Base-by-base conservation (phyloP, 2,329 filamentous ascomycete genomes). In the Botrytis sinoallii region DNA sequence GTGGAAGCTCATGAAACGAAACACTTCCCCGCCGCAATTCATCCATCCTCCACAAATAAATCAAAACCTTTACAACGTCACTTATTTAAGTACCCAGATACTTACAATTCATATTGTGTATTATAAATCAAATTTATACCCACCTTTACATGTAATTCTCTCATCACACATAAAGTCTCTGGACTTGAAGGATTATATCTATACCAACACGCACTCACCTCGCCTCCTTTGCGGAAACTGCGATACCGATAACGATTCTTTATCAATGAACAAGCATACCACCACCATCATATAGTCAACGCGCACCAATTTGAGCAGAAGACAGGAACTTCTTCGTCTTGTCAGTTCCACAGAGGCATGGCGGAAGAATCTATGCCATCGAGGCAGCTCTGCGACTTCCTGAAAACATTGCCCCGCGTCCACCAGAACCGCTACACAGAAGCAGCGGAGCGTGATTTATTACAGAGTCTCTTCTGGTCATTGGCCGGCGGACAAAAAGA, bases 381-480 rank as follows among this genome's bases (percentile, higher is more conserved):
- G 87, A 91, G 88, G 84, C 90, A 92, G 85, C 92, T 98, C 84
- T 95, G 93, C 82, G 89, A 92, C 82, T 90, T 93, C 80, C 88
- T 99, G 80, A 89, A 92, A 81, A 89, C 92, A 80, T 89, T 97
- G 80, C 95, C 96, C 73, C 86, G 86, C 77, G 86, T 88, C 77
- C 91, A 93, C 85, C 86, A 88, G 77, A 93, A 93, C 84, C 91
- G 92, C 75, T 99, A 95, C 84, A 90, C 87, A 60, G 86, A 91
- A 71, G 85, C 89, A 65, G 94, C 95, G 71, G 88, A 89, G 76
- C 87, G 88, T 75, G 89, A 93, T 76, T 90, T 99, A 46, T 85
- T 97, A 73, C 87, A 90, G 80, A 90, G 90, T 73, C 91, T 99
- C 72, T 99, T 98, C 84, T 92, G 90, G 85, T 97, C 93, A 71